Conservation (phyloP, 1,284 basidiomycete genomes). For the Chiua sp. region DNA sequence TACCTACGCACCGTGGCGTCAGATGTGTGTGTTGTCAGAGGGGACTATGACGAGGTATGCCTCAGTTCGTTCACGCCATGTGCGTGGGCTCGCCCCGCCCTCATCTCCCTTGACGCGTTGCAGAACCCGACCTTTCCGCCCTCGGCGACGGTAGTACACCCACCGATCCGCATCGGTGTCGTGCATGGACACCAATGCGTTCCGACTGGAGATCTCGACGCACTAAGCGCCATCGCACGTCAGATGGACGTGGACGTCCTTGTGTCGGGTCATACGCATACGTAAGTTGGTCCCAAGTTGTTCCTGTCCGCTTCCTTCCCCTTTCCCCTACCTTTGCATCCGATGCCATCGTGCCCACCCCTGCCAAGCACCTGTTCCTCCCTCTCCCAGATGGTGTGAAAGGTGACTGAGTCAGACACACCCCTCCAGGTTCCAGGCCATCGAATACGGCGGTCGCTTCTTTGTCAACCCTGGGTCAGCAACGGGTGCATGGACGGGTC, state of each 20-base stretch:
- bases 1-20: slow-evolving; percentile 97
- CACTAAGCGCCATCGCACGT: slow-evolving; percentile 85
- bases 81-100: slow-evolving; percentile 14
- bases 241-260: slow-evolving; percentile 99
- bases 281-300: slow-evolving; percentile 54
- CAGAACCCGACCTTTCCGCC: slow-evolving; percentile 79
- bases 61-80: neutral
- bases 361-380: neutral
- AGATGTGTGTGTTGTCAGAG: slow-evolving; percentile 91
- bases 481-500: slow-evolving; percentile 92
- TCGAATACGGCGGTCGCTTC: slow-evolving; percentile 91
- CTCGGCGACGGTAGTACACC: slow-evolving; percentile 83
- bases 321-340: neutral
- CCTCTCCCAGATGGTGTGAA: neutral
- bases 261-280: slow-evolving; percentile 93
- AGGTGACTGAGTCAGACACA: neutral
- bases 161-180: slow-evolving; percentile 91
- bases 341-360: neutral
- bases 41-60: slow-evolving; percentile 94
- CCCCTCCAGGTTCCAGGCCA: slow-evolving; percentile 82
- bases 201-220: slow-evolving; percentile 91
- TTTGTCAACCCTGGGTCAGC: slow-evolving; percentile 97
- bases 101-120: neutral
- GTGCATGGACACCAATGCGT: slow-evolving; percentile 96
- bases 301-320: neutral